These are phyloP conservation scores for Begonia loranthoides DNA, from an alignment of 306 rosid species.

Conservation along the genomic window DNA sequence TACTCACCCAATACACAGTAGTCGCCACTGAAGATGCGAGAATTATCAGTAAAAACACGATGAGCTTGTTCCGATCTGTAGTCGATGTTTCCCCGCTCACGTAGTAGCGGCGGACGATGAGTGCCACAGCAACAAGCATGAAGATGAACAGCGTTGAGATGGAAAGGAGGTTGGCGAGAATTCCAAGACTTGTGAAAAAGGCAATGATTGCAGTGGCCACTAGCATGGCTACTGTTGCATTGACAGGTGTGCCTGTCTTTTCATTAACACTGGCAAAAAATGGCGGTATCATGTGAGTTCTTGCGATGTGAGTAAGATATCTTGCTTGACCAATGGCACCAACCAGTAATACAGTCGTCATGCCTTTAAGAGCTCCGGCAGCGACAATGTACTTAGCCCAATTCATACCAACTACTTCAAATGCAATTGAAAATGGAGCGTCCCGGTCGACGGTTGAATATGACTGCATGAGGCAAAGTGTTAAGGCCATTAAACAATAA, in stretches of 20 bases:
- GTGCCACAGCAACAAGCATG: constrained; percentile 57
- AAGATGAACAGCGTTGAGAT: constrained; percentile 69
- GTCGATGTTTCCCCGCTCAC: constrained; percentile 33
- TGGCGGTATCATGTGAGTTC: constrained; percentile 85
- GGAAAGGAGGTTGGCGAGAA: constrained; percentile 52
- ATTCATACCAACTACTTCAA: constrained; percentile 46
- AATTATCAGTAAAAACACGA: constrained; percentile 24
- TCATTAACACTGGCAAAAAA: constrained; percentile 60
- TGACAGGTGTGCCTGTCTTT: constrained; percentile 58
- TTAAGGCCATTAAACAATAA: constrained; percentile 47
- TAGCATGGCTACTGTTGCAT: constrained; percentile 58
- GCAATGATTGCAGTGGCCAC: constrained; percentile 42
- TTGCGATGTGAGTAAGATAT: constrained; percentile 72
- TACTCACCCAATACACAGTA: constrained; percentile 21
- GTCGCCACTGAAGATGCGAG: constrained; percentile 34
- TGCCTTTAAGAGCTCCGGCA: constrained; percentile 65
- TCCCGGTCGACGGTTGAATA: constrained; percentile 5
- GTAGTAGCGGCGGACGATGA: constrained; percentile 60
- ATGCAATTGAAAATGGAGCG: constrained; percentile 61
- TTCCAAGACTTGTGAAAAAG: constrained; percentile 41
- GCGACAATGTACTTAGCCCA: constrained; percentile 91
- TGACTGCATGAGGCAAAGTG: constrained; percentile 66
- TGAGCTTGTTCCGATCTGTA: constrained; percentile 21
- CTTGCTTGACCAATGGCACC: constrained; percentile 69
- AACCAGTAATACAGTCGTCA: constrained; percentile 69